Percentiles rank a stretch among this genome's conserved stretches.
phyloP scores from a whole-genome alignment of 225 moss, liverwort and hornwort species.

The Marchantia paleacea region DNA sequence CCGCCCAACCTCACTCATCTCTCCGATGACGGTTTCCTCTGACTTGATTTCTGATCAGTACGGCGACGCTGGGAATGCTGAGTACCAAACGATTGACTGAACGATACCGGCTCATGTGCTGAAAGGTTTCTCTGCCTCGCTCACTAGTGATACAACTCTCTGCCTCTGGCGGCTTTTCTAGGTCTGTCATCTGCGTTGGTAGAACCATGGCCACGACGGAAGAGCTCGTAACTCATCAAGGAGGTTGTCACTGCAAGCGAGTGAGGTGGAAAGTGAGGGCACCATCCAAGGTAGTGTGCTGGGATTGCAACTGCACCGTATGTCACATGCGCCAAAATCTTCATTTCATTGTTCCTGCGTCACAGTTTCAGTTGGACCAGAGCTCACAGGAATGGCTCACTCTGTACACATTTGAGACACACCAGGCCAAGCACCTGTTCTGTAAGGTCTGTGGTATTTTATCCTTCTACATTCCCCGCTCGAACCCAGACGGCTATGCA shows the following conservation, averaged over 20 bases:
- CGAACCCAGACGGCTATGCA: constrained; percentile 68
- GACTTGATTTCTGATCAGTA: too few species aligned
- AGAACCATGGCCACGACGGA: constrained; percentile 31
- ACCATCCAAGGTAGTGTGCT: constrained; percentile 49
- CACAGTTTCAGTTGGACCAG: constrained; percentile 59
- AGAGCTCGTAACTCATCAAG: constrained; percentile 41
- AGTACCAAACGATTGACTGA: too few species aligned
- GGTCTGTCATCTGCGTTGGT: too few species aligned
- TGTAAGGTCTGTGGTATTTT: constrained; percentile 79
- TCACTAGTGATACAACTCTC: too few species aligned
- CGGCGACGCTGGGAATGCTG: too few species aligned
- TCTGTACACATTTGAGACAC: constrained; percentile 69
- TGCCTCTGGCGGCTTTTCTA: too few species aligned
- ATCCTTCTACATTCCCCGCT: constrained; percentile 70
- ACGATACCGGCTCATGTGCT: too few species aligned
- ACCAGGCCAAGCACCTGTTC: constrained; percentile 74
- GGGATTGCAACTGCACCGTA: constrained; percentile 76
- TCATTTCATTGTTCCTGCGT: constrained; percentile 56
- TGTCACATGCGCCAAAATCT: constrained; percentile 65
- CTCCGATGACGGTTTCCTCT: too few species aligned
- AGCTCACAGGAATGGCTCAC: constrained; percentile 57
- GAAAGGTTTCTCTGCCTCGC: too few species aligned
- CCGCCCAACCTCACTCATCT: too few species aligned
- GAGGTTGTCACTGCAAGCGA: constrained; percentile 76
- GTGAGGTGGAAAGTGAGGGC: constrained; percentile 69